phyloP scores from a whole-genome alignment of 2,329 filamentous ascomycete genomes.

The Simplicillium sp. region DNA sequence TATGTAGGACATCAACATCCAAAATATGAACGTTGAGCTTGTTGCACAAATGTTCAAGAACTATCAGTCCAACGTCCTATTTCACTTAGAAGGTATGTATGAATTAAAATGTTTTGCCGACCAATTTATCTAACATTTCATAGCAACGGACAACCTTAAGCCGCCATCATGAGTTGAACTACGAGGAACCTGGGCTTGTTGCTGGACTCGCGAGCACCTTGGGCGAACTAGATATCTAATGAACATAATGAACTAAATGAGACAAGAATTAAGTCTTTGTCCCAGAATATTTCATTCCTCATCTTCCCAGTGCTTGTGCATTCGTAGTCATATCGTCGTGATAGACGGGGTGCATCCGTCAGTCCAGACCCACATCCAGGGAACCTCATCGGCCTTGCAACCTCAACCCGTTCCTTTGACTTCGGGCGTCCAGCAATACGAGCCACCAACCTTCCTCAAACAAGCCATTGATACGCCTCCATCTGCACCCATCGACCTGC shows the following conservation, averaged over 20 bases:
- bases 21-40: constrained; percentile 97
- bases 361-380: constrained; percentile 10
- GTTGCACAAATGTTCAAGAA: constrained; percentile 99
- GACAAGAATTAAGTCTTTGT: too few relatives aligned
- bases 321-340: too few relatives aligned
- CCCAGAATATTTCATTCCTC: too few relatives aligned
- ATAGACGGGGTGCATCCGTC: background rate
- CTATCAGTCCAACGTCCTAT: constrained; percentile 95
- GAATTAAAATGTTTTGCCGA: background rate
- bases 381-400: constrained; percentile 23
- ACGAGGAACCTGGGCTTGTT: too few relatives aligned
- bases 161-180: constrained; percentile 51
- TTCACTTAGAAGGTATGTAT: constrained; percentile 81
- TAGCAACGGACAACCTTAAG: constrained; percentile 76
- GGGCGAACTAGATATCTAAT: too few relatives aligned
- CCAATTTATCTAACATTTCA: constrained; percentile 1
- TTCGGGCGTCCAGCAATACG: constrained; percentile 10
- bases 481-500: background rate
- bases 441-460: constrained; percentile 11
- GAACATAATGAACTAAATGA: too few relatives aligned
- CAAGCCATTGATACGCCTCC: constrained; percentile 15
- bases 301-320: too few relatives aligned
- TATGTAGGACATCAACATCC: constrained; percentile 83
- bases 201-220: too few relatives aligned
- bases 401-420: constrained; percentile 18